Evolutionary conservation across 495 filamentous ascomycete species (phyloP).

Genomic region (Mytilinidion resinicola): DNA sequence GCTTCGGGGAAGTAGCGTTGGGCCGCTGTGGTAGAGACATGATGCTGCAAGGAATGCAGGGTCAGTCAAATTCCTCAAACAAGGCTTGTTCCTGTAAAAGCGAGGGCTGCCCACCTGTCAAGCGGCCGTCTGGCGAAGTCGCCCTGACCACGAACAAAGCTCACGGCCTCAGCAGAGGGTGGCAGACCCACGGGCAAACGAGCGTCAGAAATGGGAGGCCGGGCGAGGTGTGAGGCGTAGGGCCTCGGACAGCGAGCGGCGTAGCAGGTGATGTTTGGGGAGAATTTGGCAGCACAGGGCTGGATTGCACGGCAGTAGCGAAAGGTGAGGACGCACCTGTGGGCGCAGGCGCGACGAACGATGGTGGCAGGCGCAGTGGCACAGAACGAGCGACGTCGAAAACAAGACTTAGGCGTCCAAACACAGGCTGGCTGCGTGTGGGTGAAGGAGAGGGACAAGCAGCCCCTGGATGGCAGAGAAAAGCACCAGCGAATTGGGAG

Average conservation of each 20-base stretch:
- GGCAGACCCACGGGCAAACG: too few species aligned
- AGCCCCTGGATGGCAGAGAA: constrained; percentile 1
- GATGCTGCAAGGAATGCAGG: constrained; percentile 16
- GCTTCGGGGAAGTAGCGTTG: constrained; percentile 20
- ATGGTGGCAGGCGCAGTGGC: background rate
- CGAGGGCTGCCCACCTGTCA: background rate
- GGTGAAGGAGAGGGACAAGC: background rate
- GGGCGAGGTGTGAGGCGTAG: background rate
- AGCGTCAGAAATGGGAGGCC: background rate
- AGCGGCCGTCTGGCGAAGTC: too few species aligned
- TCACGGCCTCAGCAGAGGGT: too few species aligned
- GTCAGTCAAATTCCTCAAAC: constrained; percentile 4
- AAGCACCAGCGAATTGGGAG: background rate
- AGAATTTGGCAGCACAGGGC: background rate
- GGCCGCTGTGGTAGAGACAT: constrained; percentile 32
- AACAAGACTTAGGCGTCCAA: background rate
- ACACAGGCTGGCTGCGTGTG: background rate
- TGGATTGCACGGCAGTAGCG: background rate
- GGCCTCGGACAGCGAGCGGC: too few species aligned
- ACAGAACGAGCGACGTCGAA: constrained; percentile 2
- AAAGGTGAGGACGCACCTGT: background rate
- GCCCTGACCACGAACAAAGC: too few species aligned
- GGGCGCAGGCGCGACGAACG: background rate
- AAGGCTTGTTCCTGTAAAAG: background rate
- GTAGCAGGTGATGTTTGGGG: background rate